Percentiles rank a stretch among this genome's conserved stretches.
phyloP scores from a whole-genome alignment of 352 stramenopile species.

The Phytophthora brassicae region DNA sequence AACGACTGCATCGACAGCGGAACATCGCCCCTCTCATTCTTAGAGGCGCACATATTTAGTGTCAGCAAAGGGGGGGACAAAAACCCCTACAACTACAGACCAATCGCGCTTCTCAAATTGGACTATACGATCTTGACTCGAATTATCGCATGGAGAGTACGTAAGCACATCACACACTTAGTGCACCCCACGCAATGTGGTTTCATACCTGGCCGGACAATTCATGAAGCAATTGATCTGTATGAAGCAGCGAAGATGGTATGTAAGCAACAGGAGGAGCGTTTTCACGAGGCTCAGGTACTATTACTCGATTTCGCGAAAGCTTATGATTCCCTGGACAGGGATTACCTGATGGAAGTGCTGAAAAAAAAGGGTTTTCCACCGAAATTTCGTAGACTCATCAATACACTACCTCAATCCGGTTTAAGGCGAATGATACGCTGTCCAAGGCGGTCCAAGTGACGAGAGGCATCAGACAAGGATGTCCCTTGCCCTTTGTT shows the following conservation, averaged over 20 bases:
- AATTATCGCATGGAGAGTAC: neutral
- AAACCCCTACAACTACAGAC: slow-evolving; percentile 2
- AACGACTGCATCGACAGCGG: neutral
- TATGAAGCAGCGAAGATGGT: neutral
- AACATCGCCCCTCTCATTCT: neutral
- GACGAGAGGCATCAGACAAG: slow-evolving; percentile 3
- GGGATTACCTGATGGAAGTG: slow-evolving; percentile 5
- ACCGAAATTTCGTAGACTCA: neutral
- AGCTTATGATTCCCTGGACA: slow-evolving; percentile 12
- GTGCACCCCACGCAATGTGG: neutral
- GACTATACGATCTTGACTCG: slow-evolving; percentile 10
- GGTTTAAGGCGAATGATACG: slow-evolving; percentile 3
- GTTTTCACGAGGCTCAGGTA: neutral
- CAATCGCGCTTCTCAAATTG: neutral
- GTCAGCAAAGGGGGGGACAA: slow-evolving; percentile 3
- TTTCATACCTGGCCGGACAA: neutral
- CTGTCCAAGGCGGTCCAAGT: neutral
- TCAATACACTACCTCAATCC: neutral
- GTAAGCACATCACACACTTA: neutral
- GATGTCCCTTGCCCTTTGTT: neutral
- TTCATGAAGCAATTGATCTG: slow-evolving; percentile 5
- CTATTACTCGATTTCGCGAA: slow-evolving; percentile 12
- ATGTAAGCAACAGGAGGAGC: neutral
- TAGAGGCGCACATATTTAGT: neutral
- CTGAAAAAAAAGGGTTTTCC: slow-evolving; percentile 2